phyloP scores from a whole-genome alignment of 352 stramenopile genomes.

The Thalassiosira gravida region DNA sequence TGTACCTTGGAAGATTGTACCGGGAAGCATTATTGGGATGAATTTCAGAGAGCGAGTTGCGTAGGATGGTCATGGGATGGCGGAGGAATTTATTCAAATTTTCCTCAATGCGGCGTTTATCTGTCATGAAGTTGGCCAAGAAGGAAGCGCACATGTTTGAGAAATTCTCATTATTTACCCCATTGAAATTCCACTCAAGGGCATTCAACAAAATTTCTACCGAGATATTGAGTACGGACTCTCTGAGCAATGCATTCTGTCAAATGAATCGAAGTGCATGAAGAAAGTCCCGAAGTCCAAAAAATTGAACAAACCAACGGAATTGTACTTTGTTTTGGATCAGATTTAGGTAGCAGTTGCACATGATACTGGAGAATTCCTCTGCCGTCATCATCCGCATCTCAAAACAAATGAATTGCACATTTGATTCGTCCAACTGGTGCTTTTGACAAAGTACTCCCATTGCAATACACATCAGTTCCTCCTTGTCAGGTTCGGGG shows the following conservation, averaged over 20 bases:
- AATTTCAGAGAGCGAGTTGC: conserved; percentile 44
- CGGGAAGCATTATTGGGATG: conserved; percentile 15
- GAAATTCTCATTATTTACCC: conserved; percentile 37
- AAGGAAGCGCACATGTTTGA: conserved; percentile 50
- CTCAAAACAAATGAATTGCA: conserved; percentile 27
- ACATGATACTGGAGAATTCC: conserved; percentile 34
- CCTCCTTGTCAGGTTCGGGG: conserved; percentile 57
- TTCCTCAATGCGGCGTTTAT: conserved; percentile 15
- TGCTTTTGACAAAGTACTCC: conserved; percentile 48
- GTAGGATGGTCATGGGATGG: conserved; percentile 53
- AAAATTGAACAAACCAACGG: conserved; percentile 65
- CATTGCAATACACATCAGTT: conserved; percentile 56
- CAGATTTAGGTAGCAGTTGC: conserved; percentile 41
- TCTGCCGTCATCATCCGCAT: conserved; percentile 16
- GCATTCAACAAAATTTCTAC: conserved; percentile 30
- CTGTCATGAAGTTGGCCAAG: conserved; percentile 21
- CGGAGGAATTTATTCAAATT: conserved; percentile 24
- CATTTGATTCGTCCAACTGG: neutral
- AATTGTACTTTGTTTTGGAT: conserved; percentile 43
- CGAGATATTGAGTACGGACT: conserved; percentile 33
- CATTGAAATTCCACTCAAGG: conserved; percentile 68
- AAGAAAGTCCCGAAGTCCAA: conserved; percentile 56
- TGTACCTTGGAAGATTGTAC: conserved; percentile 59
- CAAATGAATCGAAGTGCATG: conserved; percentile 49
- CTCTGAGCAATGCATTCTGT: conserved; percentile 1